Conservation (phyloP, 345 rosid genomes). For the Noccaea bulbosa region DNA sequence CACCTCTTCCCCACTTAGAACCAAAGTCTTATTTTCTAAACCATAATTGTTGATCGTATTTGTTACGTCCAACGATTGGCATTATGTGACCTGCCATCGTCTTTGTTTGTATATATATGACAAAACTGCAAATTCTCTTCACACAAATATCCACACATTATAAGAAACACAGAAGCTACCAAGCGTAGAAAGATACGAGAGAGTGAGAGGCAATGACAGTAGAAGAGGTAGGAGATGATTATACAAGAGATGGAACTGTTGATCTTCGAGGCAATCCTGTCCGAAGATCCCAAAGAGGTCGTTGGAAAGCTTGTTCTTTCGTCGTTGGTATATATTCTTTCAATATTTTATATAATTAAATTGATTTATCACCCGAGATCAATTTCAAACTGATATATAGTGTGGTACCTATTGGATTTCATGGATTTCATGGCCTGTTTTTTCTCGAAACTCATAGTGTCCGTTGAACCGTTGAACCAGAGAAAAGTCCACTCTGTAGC, state of each 20-base stretch:
- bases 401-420: too few species aligned
- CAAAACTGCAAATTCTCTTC: conserved; percentile 15
- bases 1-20: background rate
- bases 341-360: too few species aligned
- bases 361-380: too few species aligned
- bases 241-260: conserved; percentile 85
- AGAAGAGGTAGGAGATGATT: conserved; percentile 61
- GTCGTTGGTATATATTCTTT: conserved; percentile 62
- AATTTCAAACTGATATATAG: too few species aligned
- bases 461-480: too few species aligned
- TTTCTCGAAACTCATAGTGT: too few species aligned
- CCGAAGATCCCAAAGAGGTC: conserved; percentile 72
- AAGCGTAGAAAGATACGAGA: background rate
- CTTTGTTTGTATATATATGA: conserved; percentile 10
- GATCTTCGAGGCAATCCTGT: conserved; percentile 81
- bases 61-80: conserved; percentile 17
- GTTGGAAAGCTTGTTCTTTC: conserved; percentile 84
- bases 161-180: conserved; percentile 1
- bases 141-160: conserved; percentile 5
- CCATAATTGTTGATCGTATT: background rate
- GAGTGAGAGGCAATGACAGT: conserved; percentile 15
- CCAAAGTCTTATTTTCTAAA: background rate
- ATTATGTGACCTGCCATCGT: conserved; percentile 13
- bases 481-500: too few species aligned
- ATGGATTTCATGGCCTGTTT: too few species aligned